Evolutionary conservation across 495 filamentous ascomycete genomes (phyloP).

Genomic region (Clohesyomyces aquaticus): DNA sequence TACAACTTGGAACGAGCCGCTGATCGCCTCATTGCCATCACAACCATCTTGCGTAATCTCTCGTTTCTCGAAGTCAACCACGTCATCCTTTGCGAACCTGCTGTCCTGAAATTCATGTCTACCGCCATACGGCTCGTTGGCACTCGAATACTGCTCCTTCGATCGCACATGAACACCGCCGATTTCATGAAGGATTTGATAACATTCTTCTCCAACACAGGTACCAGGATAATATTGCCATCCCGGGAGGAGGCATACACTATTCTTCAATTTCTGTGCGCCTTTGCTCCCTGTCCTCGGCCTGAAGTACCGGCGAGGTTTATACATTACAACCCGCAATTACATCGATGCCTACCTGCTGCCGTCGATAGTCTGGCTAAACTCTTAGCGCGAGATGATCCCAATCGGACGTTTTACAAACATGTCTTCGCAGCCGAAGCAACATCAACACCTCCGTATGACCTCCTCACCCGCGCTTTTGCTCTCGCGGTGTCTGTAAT

Average conservation of each 20-base stretch:
- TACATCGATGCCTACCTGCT: slow-evolving; percentile 86
- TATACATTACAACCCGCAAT: slow-evolving; percentile 71
- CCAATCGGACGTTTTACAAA: slow-evolving; percentile 81
- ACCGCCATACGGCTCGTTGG: slow-evolving; percentile 83
- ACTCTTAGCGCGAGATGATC: slow-evolving; percentile 88
- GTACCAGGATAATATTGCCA: slow-evolving; percentile 77
- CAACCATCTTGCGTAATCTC: slow-evolving; percentile 89
- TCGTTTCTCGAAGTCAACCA: slow-evolving; percentile 84
- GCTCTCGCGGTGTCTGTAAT: slow-evolving; percentile 83
- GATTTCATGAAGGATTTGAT: slow-evolving; percentile 98
- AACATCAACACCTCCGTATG: slow-evolving; percentile 63
- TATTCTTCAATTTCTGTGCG: slow-evolving; percentile 84
- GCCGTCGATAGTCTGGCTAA: slow-evolving; percentile 92
- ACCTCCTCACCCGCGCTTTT: slow-evolving; percentile 87
- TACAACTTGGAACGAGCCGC: slow-evolving; percentile 85
- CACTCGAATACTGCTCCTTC: slow-evolving; percentile 83
- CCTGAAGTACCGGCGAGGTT: slow-evolving; percentile 60
- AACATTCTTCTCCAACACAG: slow-evolving; percentile 83
- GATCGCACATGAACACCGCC: slow-evolving; percentile 76
- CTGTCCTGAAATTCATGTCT: slow-evolving; percentile 78
- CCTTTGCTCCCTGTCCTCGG: slow-evolving; percentile 81
- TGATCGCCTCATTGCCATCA: slow-evolving; percentile 86
- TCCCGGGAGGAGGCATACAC: slow-evolving; percentile 86
- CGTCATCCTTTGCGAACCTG: slow-evolving; percentile 66
- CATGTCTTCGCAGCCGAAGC: slow-evolving; percentile 77